Evolutionary conservation across 2,329 filamentous ascomycete species (phyloP), one percentile per base, ranked within the genome.

Genomic region (Alternaria brassicicola): DNA sequence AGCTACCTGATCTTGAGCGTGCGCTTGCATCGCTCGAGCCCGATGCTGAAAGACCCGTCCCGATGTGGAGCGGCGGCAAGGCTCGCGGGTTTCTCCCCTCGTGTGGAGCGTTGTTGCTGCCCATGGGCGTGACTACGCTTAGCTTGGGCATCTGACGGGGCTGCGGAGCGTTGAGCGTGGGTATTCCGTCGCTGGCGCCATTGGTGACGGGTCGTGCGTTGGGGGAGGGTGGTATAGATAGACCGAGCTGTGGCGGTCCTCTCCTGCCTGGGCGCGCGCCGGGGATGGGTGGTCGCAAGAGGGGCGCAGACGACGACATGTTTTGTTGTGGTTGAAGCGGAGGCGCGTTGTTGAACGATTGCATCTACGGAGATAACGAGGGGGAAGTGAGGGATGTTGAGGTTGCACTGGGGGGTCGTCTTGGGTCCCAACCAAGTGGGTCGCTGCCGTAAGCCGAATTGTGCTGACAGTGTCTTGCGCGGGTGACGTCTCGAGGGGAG

Each of bases 221-320:
- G 47, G 92, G 91, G 33, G 92, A 96, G 1, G 91, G 88, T 35
- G 94, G 94, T 57, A 98, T 98, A 43, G 93, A 91, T 55, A 98
- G 86, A 42, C 93, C 94, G 57, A 98, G 85, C 69, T 90, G 88
- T 26, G 92, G 92, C 52, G 89, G 84, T 63, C 90, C 85, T 59
- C 84, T 81, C 58, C 86, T 88, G 64, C 84, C 81, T 67, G 83
- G 84, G 63, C 77, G 77, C 46, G 77, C 84, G 64, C 91, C 91
- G 36, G 90, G 90, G 55, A 96, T 88, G 61, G 92, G 92, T 53
- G 92, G 91, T 61, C 92, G 89, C 55, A 96, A 88, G 57, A 96
- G 86, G 60, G 92, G 92, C 52, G 89, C 91, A 51, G 90, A 88
- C 47, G 90, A 88, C 57, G 90, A 87, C 88, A 93, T 91, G 70